Evolutionary conservation across 2,329 filamentous ascomycete genomes (phyloP).

Genomic region (Ceratocystis alfenasii): DNA sequence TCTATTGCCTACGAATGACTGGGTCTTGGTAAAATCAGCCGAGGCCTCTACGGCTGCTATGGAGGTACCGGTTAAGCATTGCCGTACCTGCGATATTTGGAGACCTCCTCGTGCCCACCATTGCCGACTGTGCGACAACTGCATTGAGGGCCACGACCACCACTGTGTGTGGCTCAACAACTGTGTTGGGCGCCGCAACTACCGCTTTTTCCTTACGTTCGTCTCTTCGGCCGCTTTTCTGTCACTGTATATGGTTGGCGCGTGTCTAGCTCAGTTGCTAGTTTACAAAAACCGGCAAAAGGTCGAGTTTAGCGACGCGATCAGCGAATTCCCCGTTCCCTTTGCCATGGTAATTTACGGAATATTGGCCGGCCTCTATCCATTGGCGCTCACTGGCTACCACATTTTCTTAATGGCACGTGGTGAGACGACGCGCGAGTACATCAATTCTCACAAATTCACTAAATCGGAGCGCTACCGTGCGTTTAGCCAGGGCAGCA

Average conservation of each 20-base stretch:
- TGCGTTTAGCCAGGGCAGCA: constrained; percentile 69
- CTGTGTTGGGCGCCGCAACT: constrained; percentile 91
- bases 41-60: constrained; percentile 69
- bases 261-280: constrained; percentile 69
- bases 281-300: constrained; percentile 53
- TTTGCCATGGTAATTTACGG: constrained; percentile 86
- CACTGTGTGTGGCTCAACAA: constrained; percentile 99
- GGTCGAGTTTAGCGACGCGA: constrained; percentile 56
- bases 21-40: constrained; percentile 79
- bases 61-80: constrained; percentile 97
- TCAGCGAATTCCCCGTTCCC: constrained; percentile 60
- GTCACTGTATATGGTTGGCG: constrained; percentile 60
- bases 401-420: constrained; percentile 83
- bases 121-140: constrained; percentile 93
- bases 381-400: constrained; percentile 70
- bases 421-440: constrained; percentile 91
- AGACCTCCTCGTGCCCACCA: constrained; percentile 90
- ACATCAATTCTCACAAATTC: constrained; percentile 93
- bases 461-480: constrained; percentile 80
- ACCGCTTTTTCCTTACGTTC: constrained; percentile 94
- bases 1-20: constrained; percentile 80
- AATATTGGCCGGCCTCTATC: constrained; percentile 63
- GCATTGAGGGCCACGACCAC: constrained; percentile 92
- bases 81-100: constrained; percentile 96
- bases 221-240: constrained; percentile 69